Percentiles rank a stretch among this genome's conserved stretches.
phyloP scores from a whole-genome alignment of 169 alveolate species.

The Eimeria zaria region DNA sequence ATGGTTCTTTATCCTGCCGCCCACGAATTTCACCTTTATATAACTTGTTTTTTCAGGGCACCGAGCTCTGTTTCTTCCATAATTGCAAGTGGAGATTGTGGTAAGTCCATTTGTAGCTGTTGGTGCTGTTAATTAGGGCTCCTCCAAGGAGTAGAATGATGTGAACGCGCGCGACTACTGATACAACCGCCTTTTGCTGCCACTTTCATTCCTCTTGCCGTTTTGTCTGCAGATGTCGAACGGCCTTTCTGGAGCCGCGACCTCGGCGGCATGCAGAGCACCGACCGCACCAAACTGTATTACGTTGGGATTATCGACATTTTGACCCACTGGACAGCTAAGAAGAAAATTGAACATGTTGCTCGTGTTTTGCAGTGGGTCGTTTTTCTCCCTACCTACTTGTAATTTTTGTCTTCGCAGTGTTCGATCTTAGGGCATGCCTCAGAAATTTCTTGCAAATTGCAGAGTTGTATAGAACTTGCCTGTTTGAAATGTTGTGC shows the following conservation, averaged over 20 bases:
- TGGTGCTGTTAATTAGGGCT: neutral
- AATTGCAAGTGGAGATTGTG: neutral
- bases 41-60: neutral
- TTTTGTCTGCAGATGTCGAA: constrained; percentile 6
- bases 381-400: neutral
- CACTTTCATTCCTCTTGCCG: neutral
- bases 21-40: neutral
- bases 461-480: neutral
- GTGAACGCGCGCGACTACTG: neutral
- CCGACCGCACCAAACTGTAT: constrained; percentile 79
- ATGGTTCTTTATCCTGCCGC: neutral
- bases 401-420: neutral
- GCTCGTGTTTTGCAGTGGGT: constrained; percentile 83
- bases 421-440: neutral
- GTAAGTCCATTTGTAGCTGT: neutral
- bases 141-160: neutral
- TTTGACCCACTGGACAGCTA: constrained; percentile 78
- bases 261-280: constrained; percentile 83
- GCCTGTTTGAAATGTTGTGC: neutral
- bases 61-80: constrained; percentile 11
- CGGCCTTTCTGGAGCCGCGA: constrained; percentile 68
- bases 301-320: constrained; percentile 86
- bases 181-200: neutral
- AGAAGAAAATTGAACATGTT: constrained; percentile 77
- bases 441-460: neutral